Evolutionary conservation across 192 early-diverging fungal genomes (phyloP).

Genomic region (Helicostylum pulchrum): DNA sequence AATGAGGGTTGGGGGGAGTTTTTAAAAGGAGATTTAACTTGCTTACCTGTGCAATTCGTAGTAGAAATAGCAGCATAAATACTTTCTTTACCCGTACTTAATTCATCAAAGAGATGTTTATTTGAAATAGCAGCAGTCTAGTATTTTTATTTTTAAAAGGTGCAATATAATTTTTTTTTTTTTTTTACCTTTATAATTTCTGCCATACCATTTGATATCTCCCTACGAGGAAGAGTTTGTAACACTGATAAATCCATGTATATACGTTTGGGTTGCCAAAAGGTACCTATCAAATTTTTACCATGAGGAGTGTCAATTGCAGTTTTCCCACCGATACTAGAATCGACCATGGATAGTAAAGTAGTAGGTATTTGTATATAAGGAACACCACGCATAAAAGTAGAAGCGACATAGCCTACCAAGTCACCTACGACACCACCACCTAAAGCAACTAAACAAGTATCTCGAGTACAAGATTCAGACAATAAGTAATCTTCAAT

Average conservation of each 20-base stretch:
- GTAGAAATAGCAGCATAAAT: constrained; percentile 68
- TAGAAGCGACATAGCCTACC: constrained; percentile 90
- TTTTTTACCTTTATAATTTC: constrained; percentile 87
- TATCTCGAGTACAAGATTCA: constrained; percentile 84
- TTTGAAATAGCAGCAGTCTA: constrained; percentile 91
- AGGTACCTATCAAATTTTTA: constrained; percentile 95
- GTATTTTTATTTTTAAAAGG: constrained; percentile 7
- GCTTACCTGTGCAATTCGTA: constrained; percentile 8
- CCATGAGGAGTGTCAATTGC: constrained; percentile 90
- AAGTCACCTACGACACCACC: constrained; percentile 96
- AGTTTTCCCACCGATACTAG: constrained; percentile 95
- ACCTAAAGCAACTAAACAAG: constrained; percentile 85
- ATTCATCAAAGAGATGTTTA: constrained; percentile 76
- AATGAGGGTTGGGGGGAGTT: not conserved
- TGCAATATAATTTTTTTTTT: constrained; percentile 66
- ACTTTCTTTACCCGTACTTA: constrained; percentile 76
- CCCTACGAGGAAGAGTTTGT: constrained; percentile 80
- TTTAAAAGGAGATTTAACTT: constrained; percentile 31
- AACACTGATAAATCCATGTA: constrained; percentile 86
- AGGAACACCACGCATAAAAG: constrained; percentile 95
- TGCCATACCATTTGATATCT: constrained; percentile 93
- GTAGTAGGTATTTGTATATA: constrained; percentile 93
- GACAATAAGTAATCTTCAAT: constrained; percentile 89
- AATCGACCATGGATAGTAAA: constrained; percentile 95
- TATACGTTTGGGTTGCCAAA: constrained; percentile 92